Base-by-base conservation (phyloP, 768 basidiomycete genomes). In the Strobilomyces confusus region DNA sequence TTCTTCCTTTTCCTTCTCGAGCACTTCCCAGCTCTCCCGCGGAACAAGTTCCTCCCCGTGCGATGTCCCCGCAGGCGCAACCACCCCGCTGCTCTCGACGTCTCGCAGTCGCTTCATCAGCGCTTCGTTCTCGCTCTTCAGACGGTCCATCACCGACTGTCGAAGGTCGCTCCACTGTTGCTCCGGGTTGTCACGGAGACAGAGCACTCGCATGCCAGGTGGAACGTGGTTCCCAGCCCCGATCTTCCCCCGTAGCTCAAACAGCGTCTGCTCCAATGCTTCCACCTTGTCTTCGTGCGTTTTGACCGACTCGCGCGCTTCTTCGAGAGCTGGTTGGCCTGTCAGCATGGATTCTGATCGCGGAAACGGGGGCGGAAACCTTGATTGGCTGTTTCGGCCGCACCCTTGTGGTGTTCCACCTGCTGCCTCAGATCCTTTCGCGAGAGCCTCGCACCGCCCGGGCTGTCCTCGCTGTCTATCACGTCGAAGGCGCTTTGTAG, bases 51-150 rank as follows among this genome's bases (percentile, higher is more conserved):
- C 57, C 25, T 55, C 63, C 9, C 62, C 56, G 17, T 54, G 56
- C 8, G 55, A 52, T 13, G 48, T 36, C 14, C 49, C 57, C 23
- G 58, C 61, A 19, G 68, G 56, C 17, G 56, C 68, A 4, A 58
- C 58, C 19, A 48, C 58, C 15, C 70, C 73, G 11, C 65, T 72
- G 23, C 69, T 73, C 62, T 87, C 87, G 5, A 91, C 69, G 14
- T 82, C 83, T 58, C 73, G 75, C 50, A 95, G 63, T 41, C 87
- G 73, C 44, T 76, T 79, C 56, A 95, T 70, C 19, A 98, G 72
- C 2, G 89, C 92, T 42, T 82, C 81, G 63, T 98, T 99, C 75
- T 99, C 95, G 40, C 70, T 73, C 69, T 80, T 83, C 32, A 98
- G 73, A 20, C 86, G 74, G 34, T 93, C 85, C 73, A 98, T 77